Percentiles rank a stretch among this genome's conserved stretches.
These are phyloP conservation scores for Paramecium sexaurelia DNA, from an alignment of 73 alveolate genomes.

Conservation along the genomic window DNA sequence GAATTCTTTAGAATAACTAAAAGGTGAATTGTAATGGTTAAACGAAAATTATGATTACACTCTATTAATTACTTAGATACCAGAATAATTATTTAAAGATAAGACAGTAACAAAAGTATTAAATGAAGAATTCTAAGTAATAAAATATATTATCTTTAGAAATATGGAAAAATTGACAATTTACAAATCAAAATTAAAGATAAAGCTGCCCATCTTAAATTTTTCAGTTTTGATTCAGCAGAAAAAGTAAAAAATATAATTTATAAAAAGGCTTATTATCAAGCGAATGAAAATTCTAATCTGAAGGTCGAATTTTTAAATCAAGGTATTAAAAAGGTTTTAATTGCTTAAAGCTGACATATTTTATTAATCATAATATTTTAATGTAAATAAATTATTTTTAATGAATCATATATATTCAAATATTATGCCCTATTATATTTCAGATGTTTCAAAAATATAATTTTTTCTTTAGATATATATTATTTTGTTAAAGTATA, in stretches of 20 bases:
- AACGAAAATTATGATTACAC: conserved; percentile 42
- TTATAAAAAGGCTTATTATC: background rate
- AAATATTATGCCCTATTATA: too few relatives aligned
- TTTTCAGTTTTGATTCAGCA: conserved; percentile 46
- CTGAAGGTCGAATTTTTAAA: background rate
- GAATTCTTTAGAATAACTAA: background rate
- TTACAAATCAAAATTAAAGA: conserved; percentile 15
- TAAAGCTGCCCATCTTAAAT: conserved; percentile 28
- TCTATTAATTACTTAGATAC: background rate
- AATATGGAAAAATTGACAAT: conserved; percentile 26
- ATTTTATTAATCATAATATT: background rate
- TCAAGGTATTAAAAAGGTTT: conserved; percentile 18
- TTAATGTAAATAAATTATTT: background rate
- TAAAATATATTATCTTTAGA: background rate
- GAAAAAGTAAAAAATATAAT: background rate
- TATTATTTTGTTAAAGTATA: too few relatives aligned
- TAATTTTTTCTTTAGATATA: too few relatives aligned
- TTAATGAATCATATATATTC: too few relatives aligned
- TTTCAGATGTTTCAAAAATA: too few relatives aligned
- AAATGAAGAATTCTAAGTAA: conserved; percentile 2
- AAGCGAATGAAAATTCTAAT: background rate
- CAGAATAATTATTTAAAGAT: conserved; percentile 16
- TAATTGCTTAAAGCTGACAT: background rate
- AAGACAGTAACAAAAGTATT: background rate
- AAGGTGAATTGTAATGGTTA: conserved; percentile 24